These are phyloP conservation scores for Botrytis byssoidea DNA, from an alignment of 2,329 filamentous ascomycete species.

Conservation along the genomic window DNA sequence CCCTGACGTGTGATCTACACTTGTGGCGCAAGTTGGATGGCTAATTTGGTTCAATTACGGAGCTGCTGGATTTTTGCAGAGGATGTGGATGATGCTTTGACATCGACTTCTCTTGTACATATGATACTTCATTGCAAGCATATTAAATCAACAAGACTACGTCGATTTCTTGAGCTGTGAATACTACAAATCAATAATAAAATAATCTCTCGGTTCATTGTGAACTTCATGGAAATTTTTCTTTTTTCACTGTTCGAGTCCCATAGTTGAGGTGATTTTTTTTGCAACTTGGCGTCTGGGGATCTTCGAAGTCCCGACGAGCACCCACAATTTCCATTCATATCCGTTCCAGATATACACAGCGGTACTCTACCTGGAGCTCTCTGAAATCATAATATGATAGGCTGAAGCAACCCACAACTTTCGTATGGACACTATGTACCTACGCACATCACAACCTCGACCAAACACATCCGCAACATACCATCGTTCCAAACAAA, in stretches of 20 bases:
- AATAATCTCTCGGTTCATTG: neutral
- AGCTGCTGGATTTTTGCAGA: constrained; percentile 22
- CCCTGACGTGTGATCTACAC: constrained; percentile 28
- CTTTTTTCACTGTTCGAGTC: too few species aligned
- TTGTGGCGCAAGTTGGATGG: constrained; percentile 27
- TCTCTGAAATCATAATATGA: neutral
- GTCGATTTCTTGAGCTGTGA: constrained; percentile 8
- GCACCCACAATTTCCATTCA: neutral
- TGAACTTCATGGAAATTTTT: too few species aligned
- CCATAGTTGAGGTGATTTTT: neutral
- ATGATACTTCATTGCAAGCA: constrained; percentile 18
- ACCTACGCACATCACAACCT: neutral
- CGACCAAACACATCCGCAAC: neutral
- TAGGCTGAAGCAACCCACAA: neutral
- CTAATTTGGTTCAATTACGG: constrained; percentile 7
- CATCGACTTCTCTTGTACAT: constrained; percentile 22
- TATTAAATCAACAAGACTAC: neutral
- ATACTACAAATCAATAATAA: constrained; percentile 11
- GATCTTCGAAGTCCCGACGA: neutral
- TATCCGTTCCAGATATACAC: neutral
- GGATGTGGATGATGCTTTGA: constrained; percentile 20
- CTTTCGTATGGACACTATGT: neutral
- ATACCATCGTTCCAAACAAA: neutral
- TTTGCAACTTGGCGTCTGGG: neutral
- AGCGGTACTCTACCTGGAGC: neutral